Percentiles rank a stretch among this genome's conserved stretches.
Evolutionary conservation across 768 basidiomycete genomes (phyloP).

Genomic region (Hericium alpestre): DNA sequence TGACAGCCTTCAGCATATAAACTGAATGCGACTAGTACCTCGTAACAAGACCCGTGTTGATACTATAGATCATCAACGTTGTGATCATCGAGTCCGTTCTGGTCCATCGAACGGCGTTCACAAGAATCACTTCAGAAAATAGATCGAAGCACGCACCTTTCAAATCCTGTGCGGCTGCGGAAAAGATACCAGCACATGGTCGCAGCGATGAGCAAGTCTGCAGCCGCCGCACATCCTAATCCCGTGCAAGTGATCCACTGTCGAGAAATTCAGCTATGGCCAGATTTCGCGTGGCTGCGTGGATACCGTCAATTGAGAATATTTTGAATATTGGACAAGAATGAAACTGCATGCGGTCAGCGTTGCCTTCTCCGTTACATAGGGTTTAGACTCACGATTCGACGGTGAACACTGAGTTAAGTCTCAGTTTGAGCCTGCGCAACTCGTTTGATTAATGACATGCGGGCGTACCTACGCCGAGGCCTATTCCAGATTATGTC

Average conservation of each 20-base stretch:
- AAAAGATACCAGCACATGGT: slow-evolving; percentile 38
- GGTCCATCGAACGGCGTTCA: not conserved
- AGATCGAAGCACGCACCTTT: slow-evolving; percentile 20
- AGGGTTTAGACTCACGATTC: slow-evolving; percentile 26
- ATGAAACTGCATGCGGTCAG: not conserved
- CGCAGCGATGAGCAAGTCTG: slow-evolving; percentile 38
- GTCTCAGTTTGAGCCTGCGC: too few relatives aligned
- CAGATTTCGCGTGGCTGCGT: slow-evolving; percentile 23
- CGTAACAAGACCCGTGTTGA: slow-evolving; percentile 18
- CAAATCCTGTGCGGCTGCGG: slow-evolving; percentile 37
- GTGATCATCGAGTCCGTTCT: slow-evolving; percentile 20
- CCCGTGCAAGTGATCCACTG: slow-evolving; percentile 43
- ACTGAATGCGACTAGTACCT: slow-evolving; percentile 6
- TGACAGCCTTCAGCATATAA: not conserved
- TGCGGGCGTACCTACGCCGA: slow-evolving; percentile 14
- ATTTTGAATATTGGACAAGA: slow-evolving; percentile 1
- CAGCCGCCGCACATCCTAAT: slow-evolving; percentile 33
- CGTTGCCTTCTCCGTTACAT: not conserved
- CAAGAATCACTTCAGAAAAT: not conserved
- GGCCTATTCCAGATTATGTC: slow-evolving; percentile 1
- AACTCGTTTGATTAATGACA: not conserved
- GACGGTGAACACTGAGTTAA: slow-evolving; percentile 31
- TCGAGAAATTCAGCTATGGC: not conserved
- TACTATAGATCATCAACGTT: slow-evolving; percentile 17
- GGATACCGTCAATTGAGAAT: slow-evolving; percentile 16